These are phyloP conservation scores for Stipa capillata DNA, from an alignment of 176 grass and related monocot species.

Conservation along the genomic window DNA sequence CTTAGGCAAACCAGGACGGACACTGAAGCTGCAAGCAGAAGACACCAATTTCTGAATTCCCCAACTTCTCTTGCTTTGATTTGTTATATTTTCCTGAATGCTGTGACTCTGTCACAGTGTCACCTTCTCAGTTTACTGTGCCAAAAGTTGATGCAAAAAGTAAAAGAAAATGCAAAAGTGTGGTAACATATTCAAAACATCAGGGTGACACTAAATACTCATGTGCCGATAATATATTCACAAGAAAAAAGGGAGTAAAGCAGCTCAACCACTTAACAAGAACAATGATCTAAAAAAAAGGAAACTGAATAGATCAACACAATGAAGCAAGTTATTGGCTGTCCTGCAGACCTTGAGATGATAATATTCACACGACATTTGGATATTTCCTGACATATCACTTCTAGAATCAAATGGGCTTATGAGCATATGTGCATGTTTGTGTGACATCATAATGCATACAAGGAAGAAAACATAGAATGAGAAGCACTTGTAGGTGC, in stretches of 20 bases:
- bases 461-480: background rate
- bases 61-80: background rate
- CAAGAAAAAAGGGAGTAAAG: background rate
- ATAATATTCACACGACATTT: background rate
- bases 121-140: background rate
- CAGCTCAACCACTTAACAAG: background rate
- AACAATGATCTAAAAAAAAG: background rate
- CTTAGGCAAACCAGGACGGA: background rate
- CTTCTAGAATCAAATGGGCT: background rate
- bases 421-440: background rate
- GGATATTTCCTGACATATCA: background rate
- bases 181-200: background rate
- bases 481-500: background rate
- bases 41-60: background rate
- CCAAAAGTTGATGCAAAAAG: background rate
- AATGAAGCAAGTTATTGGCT: background rate
- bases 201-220: background rate
- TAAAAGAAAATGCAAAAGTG: background rate
- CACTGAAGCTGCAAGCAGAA: background rate
- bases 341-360: background rate
- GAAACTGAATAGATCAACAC: background rate
- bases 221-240: background rate
- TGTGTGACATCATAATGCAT: background rate
- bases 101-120: background rate
- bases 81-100: background rate